Percentiles rank a stretch among this genome's conserved stretches.
Evolutionary conservation across 129 eudicot species (phyloP).

Genomic region (Mikania micrantha): DNA sequence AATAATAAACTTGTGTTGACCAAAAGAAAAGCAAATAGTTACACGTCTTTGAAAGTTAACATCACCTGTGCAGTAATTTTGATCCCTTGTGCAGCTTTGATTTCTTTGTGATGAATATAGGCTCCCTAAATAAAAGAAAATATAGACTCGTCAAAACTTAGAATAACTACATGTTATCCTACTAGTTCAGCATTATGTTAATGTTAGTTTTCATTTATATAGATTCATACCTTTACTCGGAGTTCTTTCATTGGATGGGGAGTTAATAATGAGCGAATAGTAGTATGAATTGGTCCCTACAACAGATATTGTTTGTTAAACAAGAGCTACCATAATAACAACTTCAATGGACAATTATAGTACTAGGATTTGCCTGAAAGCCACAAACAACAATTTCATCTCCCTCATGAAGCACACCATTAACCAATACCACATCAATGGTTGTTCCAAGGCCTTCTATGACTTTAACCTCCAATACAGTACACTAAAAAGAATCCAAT

Average conservation of each 20-base stretch:
- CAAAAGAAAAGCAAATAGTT: not conserved
- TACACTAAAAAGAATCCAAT: slow-evolving; percentile 53
- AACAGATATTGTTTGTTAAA: slow-evolving; percentile 16
- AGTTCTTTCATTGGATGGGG: slow-evolving; percentile 99
- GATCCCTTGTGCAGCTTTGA: slow-evolving; percentile 99
- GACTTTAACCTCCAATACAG: slow-evolving; percentile 99
- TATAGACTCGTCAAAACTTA: not conserved
- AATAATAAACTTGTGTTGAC: not conserved
- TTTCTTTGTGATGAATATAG: slow-evolving; percentile 78
- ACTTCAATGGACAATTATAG: slow-evolving; percentile 1
- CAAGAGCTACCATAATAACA: slow-evolving; percentile 1
- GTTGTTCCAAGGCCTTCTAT: slow-evolving; percentile 98
- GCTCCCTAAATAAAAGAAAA: slow-evolving; percentile 62
- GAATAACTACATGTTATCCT: not conserved
- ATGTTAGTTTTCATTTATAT: not conserved
- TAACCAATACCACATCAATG: slow-evolving; percentile 87
- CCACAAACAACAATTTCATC: slow-evolving; percentile 97
- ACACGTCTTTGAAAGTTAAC: not conserved
- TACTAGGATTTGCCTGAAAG: slow-evolving; percentile 59
- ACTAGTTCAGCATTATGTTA: not conserved
- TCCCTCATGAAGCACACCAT: slow-evolving; percentile 97
- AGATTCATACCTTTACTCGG: slow-evolving; percentile 65
- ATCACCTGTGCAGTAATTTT: slow-evolving; percentile 93
- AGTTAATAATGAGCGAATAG: slow-evolving; percentile 76
- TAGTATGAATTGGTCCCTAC: slow-evolving; percentile 80